Conservation (phyloP, 2,329 filamentous ascomycete genomes). For the Domatiomyces globalis region DNA sequence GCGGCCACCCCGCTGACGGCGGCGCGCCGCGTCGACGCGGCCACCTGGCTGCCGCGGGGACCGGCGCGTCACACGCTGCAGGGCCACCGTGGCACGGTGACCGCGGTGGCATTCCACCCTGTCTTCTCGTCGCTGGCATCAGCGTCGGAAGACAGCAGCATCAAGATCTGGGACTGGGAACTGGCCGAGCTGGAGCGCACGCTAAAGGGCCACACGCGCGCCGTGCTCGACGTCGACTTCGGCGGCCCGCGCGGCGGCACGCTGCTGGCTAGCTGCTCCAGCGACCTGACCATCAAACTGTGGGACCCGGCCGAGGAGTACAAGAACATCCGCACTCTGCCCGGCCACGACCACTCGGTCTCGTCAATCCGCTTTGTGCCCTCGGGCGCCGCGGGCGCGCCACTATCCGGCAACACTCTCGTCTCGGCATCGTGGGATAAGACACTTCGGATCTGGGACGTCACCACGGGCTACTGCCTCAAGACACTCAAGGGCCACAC, state of each 20-base stretch:
- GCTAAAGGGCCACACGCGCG: slow-evolving; percentile 80
- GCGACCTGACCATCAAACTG: slow-evolving; percentile 82
- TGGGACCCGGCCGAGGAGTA: slow-evolving; percentile 90
- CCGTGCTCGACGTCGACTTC: slow-evolving; percentile 78
- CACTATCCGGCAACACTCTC: slow-evolving; percentile 68
- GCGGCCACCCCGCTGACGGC: slow-evolving; percentile 67
- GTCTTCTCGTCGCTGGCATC: slow-evolving; percentile 82
- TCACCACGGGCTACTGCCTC: slow-evolving; percentile 81
- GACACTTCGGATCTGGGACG: slow-evolving; percentile 79
- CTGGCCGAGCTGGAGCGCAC: slow-evolving; percentile 79
- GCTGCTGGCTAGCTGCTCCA: slow-evolving; percentile 69
- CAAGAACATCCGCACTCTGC: slow-evolving; percentile 83
- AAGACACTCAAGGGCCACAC: slow-evolving; percentile 76
- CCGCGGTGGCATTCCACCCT: slow-evolving; percentile 82
- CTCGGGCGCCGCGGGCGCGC: slow-evolving; percentile 62
- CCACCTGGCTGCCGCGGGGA: slow-evolving; percentile 70
- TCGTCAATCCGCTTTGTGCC: slow-evolving; percentile 80
- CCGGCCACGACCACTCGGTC: slow-evolving; percentile 84
- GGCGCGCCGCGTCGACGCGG: slow-evolving; percentile 66
- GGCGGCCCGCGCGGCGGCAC: slow-evolving; percentile 70
- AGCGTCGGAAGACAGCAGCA: slow-evolving; percentile 80
- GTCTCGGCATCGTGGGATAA: slow-evolving; percentile 78
- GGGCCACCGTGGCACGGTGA: slow-evolving; percentile 68
- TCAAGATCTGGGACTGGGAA: slow-evolving; percentile 98
- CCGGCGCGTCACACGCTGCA: slow-evolving; percentile 71